Conservation (phyloP, 352 stramenopile species). For the Elongisporangium anandrum region DNA sequence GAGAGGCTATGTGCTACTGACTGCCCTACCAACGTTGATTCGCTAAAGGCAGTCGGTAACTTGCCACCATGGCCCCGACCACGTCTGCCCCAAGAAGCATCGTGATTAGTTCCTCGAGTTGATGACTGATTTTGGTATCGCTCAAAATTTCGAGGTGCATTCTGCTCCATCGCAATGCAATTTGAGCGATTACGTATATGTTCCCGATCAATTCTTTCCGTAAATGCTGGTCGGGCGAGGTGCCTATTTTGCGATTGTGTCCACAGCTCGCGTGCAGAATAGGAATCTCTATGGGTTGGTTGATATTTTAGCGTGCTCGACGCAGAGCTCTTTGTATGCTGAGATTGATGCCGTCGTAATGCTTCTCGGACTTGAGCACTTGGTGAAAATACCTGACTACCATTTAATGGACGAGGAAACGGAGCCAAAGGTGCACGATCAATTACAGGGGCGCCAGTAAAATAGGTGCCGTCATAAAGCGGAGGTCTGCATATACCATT, state of each 20-base stretch:
- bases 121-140: neutral
- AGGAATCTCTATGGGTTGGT: neutral
- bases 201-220: neutral
- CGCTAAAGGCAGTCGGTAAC: neutral
- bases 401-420: neutral
- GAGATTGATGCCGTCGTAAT: neutral
- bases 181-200: neutral
- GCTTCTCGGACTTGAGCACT: neutral
- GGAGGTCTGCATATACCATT: neutral
- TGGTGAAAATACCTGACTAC: neutral
- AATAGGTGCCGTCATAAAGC: neutral
- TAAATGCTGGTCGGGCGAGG: neutral
- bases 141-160: neutral
- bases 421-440: neutral
- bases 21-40: neutral
- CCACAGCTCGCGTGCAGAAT: neutral
- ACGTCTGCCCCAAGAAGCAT: neutral
- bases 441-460: neutral
- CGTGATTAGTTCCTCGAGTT: neutral
- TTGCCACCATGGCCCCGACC: neutral
- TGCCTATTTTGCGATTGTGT: neutral
- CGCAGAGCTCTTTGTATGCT: neutral
- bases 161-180: neutral
- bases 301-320: neutral
- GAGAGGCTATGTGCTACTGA: neutral